Percentiles rank a stretch among this genome's conserved stretches.
These are phyloP conservation scores for Thalassiosira livingstoniorum DNA, from an alignment of 352 stramenopile species.

Conservation along the genomic window DNA sequence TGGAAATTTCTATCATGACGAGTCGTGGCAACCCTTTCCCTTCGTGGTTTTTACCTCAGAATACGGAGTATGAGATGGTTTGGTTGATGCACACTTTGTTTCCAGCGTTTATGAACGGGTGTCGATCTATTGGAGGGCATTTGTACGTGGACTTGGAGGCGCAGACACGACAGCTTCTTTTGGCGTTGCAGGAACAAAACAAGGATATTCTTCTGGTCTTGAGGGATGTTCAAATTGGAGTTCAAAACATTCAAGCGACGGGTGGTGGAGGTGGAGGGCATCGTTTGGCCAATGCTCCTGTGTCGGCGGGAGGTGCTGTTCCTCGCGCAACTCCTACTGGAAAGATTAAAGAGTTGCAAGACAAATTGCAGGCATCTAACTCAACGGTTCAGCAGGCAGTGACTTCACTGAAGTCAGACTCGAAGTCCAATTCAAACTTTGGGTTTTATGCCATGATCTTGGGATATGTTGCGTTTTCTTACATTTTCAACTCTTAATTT, in stretches of 20 bases:
- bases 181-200: conserved; percentile 87
- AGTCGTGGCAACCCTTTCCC: conserved; percentile 78
- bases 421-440: conserved; percentile 71
- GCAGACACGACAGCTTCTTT: conserved; percentile 84
- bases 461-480: conserved; percentile 86
- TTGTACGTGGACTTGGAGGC: conserved; percentile 89
- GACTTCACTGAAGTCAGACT: conserved; percentile 70
- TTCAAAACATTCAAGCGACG: conserved; percentile 77
- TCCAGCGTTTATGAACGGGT: conserved; percentile 96
- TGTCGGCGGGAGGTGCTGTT: conserved; percentile 24
- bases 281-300: conserved; percentile 44
- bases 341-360: conserved; percentile 83
- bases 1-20: conserved; percentile 93
- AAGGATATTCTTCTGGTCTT: conserved; percentile 88
- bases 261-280: conserved; percentile 36
- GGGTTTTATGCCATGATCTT: conserved; percentile 88
- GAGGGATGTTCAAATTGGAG: conserved; percentile 86
- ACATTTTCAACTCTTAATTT: conserved; percentile 78
- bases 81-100: conserved; percentile 93
- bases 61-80: conserved; percentile 92
- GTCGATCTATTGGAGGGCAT: conserved; percentile 93
- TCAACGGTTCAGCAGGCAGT: conserved; percentile 79
- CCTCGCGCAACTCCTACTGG: conserved; percentile 76
- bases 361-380: conserved; percentile 76
- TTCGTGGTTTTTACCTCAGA: conserved; percentile 76